Conservation (phyloP, 352 stramenopile genomes). For the Phytophthora brassicae region DNA sequence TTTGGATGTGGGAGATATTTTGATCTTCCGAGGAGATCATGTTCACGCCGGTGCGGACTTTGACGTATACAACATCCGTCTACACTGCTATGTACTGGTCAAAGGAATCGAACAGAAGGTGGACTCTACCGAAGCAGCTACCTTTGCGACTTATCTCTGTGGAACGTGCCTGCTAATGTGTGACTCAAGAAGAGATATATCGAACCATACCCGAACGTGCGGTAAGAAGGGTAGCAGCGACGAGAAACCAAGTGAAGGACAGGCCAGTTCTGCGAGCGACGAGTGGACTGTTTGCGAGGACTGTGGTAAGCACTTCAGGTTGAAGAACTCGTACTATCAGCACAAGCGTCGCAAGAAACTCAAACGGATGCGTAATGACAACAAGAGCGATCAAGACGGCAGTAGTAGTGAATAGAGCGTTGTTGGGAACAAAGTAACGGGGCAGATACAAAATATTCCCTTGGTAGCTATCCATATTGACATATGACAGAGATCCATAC, state of each 20-base stretch:
- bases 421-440: neutral
- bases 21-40: neutral
- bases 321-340: neutral
- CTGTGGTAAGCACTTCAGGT: neutral
- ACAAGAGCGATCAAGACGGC: too few species aligned
- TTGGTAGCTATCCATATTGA: neutral
- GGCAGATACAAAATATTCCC: too few species aligned
- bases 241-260: neutral
- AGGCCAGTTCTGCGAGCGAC: neutral
- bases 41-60: neutral
- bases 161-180: neutral
- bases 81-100: neutral
- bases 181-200: neutral
- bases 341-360: neutral
- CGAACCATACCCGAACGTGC: neutral
- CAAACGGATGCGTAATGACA: neutral
- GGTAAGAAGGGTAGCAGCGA: neutral
- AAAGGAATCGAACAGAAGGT: neutral
- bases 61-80: neutral
- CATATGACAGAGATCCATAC: neutral
- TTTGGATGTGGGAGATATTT: neutral
- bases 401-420: neutral
- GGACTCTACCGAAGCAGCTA: neutral
- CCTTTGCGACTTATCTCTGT: neutral
- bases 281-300: neutral